A percentile compares a stretch with the other conserved stretches of the same genome.
These are phyloP conservation scores for Fusarium sp. DNA, from an alignment of 2,329 filamentous ascomycete genomes.

Conservation along the genomic window DNA sequence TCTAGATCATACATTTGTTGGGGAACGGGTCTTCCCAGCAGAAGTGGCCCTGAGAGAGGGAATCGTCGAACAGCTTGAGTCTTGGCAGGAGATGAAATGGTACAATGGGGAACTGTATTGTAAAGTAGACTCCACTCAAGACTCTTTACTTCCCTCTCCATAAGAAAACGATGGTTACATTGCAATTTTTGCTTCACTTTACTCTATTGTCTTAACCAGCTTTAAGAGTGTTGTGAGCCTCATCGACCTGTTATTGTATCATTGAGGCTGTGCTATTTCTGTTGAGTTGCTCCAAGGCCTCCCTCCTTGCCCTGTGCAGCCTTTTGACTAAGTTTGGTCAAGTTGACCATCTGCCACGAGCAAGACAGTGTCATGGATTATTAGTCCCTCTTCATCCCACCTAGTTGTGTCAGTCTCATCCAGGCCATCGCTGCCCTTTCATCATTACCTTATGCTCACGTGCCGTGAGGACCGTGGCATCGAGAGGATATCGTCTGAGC, in stretches of 20 bases:
- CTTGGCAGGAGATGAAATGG: constrained; percentile 1
- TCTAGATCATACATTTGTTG: not conserved
- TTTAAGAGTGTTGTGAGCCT: not conserved
- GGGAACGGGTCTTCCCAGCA: not conserved
- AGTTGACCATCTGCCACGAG: not conserved
- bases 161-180: not conserved
- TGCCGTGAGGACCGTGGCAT: not conserved
- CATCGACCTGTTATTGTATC: no score
- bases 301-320: no score
- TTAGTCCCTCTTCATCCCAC: not conserved
- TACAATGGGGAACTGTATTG: constrained; percentile 4
- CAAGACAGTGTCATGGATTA: not conserved
- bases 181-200: not conserved
- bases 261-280: no score
- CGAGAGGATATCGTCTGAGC: not conserved
- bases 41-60: not conserved
- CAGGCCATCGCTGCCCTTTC: not conserved
- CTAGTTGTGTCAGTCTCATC: not conserved
- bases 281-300: no score
- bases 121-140: constrained; percentile 9
- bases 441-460: not conserved
- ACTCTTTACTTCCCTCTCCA: not conserved
- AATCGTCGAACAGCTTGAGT: not conserved
- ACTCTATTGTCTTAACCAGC: not conserved
- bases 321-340: not conserved